Evolutionary conservation across 495 filamentous ascomycete species (phyloP).

Genomic region (Neurospora tetraspora): DNA sequence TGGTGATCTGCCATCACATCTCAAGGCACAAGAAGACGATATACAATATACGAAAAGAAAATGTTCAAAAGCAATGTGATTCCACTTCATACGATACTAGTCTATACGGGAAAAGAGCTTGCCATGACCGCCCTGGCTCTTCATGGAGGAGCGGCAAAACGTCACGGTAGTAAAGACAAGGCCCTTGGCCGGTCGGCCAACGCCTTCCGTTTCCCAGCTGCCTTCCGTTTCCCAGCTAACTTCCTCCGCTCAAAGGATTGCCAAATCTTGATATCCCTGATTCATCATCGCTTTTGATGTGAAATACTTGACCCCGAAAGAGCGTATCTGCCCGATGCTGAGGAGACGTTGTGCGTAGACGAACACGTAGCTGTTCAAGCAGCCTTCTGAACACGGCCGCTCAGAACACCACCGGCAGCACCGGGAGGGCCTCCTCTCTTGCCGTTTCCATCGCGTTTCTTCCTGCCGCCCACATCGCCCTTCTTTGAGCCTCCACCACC

Average conservation of each 20-base stretch:
- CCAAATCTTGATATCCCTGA: not conserved
- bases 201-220: no score
- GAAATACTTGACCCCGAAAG: not conserved
- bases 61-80: not conserved
- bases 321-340: not conserved
- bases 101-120: no score
- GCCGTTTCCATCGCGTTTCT: not conserved
- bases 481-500: not conserved
- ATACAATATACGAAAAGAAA: not conserved
- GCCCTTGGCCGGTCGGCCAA: not conserved
- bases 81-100: no score
- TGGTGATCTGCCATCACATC: no score
- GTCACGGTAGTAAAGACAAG: no score
- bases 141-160: no score
- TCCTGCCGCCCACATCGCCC: not conserved
- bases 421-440: not conserved
- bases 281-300: accelerated
- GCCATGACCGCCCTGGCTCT: no score
- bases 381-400: not conserved
- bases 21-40: no score
- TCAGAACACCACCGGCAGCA: not conserved
- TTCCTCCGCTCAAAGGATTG: not conserved
- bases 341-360: no score
- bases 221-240: not conserved
- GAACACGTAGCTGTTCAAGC: not conserved